A percentile compares a stretch with the other conserved stretches of the same genome.
Evolutionary conservation across 305 asterid genomes (phyloP).

Genomic region (Lippia alba): DNA sequence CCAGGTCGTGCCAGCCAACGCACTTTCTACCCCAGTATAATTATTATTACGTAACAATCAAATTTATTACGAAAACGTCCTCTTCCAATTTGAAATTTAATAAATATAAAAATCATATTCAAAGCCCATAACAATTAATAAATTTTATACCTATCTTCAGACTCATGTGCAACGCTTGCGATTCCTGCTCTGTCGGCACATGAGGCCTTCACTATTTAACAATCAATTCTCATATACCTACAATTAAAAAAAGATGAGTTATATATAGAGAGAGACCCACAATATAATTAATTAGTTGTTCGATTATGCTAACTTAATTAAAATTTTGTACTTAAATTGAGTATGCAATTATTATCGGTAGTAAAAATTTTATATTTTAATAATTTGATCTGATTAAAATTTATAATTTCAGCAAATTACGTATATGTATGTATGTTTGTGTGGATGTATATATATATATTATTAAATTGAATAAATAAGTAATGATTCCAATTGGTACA

Average conservation of each 20-base stretch:
- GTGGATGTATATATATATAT: too few species aligned
- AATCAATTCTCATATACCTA: conserved; percentile 13
- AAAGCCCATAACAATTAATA: conserved; percentile 31
- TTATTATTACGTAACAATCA: conserved; percentile 22
- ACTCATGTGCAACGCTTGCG: conserved; percentile 38
- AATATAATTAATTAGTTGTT: too few species aligned
- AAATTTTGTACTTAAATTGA: conserved; percentile 2
- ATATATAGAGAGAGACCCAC: too few species aligned
- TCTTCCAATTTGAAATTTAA: neutral
- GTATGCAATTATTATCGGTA: neutral
- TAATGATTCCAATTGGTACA: conserved; percentile 28
- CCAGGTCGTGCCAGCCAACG: conserved; percentile 9
- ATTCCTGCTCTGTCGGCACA: conserved; percentile 45
- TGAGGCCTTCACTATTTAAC: conserved; percentile 30
- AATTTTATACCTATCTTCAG: conserved; percentile 25
- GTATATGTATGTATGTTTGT: too few species aligned
- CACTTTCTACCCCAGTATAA: neutral
- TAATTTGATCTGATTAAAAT: too few species aligned
- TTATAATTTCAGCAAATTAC: neutral
- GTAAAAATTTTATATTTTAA: too few species aligned
- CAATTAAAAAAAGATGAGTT: too few species aligned
- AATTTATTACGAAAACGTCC: conserved; percentile 23
- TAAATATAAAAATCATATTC: conserved; percentile 26
- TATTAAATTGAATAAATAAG: neutral
- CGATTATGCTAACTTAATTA: too few species aligned